phyloP scores from a whole-genome alignment of 1,284 basidiomycete species.

The Tilletia walkeri region DNA sequence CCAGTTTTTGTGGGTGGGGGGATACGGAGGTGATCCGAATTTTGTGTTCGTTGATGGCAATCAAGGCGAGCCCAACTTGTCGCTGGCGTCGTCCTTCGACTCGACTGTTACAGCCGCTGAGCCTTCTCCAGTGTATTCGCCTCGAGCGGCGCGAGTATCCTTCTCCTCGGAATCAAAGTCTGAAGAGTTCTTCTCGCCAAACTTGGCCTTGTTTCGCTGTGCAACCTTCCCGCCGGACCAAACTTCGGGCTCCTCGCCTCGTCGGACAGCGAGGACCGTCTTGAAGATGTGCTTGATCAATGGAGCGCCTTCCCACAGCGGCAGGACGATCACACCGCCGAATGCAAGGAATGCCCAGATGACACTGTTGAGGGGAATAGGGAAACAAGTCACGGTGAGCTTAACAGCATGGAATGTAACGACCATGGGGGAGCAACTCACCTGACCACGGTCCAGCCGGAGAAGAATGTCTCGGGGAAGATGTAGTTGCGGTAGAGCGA shows the following conservation, averaged over 20 bases:
- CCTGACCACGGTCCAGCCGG: constrained; percentile 48
- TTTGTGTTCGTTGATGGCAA: background rate
- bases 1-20: background rate
- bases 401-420: no score
- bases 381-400: background rate
- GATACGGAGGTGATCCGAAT: no score
- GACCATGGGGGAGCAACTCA: background rate
- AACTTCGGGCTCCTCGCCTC: constrained; percentile 1
- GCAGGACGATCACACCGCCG: constrained; percentile 41
- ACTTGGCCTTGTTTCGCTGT: background rate
- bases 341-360: constrained; percentile 49
- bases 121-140: constrained; percentile 10
- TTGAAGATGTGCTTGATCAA: constrained; percentile 29
- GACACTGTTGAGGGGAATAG: constrained; percentile 18
- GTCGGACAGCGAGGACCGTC: constrained; percentile 1
- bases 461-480: constrained; percentile 48
- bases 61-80: constrained; percentile 13
- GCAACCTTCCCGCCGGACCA: background rate
- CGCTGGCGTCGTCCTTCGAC: background rate
- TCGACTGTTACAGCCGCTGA: background rate
- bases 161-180: constrained; percentile 6
- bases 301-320: constrained; percentile 42
- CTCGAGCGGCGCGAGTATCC: background rate
- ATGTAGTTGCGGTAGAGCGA: constrained; percentile 52
- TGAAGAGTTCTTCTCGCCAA: background rate